These are phyloP conservation scores for Mortierella polycephala DNA, from an alignment of 371 early-diverging fungal species.

Conservation along the genomic window DNA sequence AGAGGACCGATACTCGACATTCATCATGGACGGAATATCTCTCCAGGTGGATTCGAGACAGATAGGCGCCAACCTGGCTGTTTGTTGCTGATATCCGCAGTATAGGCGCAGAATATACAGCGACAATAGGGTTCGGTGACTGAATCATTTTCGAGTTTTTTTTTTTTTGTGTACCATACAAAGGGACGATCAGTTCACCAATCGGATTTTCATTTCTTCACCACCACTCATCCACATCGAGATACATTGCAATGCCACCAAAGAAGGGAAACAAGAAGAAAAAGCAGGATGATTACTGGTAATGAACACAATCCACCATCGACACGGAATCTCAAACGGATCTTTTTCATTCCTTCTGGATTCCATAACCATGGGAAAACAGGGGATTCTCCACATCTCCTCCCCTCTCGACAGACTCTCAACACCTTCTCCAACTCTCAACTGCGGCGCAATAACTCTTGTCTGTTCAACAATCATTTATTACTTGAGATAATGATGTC, in stretches of 20 bases:
- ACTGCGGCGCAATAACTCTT: too few species aligned
- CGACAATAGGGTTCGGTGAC: slow-evolving; percentile 10
- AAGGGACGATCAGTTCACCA: not conserved
- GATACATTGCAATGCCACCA: slow-evolving; percentile 39
- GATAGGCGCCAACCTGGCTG: too few species aligned
- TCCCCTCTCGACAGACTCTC: too few species aligned
- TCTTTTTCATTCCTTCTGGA: not conserved
- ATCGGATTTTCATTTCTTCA: not conserved
- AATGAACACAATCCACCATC: slow-evolving; percentile 4
- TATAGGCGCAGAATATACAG: not conserved
- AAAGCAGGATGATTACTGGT: slow-evolving; percentile 56
- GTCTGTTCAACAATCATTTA: too few species aligned
- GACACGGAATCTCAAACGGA: not conserved
- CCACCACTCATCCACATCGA: not conserved
- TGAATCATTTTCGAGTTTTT: slow-evolving; percentile 10
- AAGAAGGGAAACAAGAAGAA: slow-evolving; percentile 57
- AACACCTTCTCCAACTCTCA: too few species aligned
- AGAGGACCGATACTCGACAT: too few species aligned
- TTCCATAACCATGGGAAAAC: too few species aligned
- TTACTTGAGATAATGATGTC: not conserved
- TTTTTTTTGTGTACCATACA: not conserved
- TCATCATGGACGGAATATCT: too few species aligned
- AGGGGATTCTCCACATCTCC: not conserved
- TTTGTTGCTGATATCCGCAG: not conserved
- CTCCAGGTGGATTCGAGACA: too few species aligned